A percentile compares a stretch with the other conserved stretches of the same genome.
Evolutionary conservation across 2,329 filamentous ascomycete genomes (phyloP).

Genomic region (Penicillium sp.): DNA sequence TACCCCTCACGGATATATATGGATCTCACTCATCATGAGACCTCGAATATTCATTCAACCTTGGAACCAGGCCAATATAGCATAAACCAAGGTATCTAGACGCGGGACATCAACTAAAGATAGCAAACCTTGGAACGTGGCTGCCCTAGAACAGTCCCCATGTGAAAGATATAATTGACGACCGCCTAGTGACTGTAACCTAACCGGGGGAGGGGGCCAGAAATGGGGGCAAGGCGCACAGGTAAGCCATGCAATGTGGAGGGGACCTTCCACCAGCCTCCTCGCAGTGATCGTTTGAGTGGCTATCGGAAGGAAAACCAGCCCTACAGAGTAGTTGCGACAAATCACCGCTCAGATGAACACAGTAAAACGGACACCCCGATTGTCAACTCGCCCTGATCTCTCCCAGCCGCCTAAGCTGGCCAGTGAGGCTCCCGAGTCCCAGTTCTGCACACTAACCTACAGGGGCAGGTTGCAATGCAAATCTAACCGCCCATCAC

Average conservation of each 20-base stretch:
- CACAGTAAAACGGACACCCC: conserved; percentile 7
- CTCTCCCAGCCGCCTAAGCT: conserved; percentile 2
- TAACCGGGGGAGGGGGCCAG: neutral
- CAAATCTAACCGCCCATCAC: conserved; percentile 20
- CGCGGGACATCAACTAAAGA: neutral
- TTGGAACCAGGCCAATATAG: neutral
- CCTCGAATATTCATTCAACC: neutral
- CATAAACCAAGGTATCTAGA: neutral
- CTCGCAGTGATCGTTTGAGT: neutral
- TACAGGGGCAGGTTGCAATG: conserved; percentile 15
- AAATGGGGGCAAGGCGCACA: neutral
- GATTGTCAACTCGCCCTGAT: conserved; percentile 1
- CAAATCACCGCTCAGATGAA: neutral
- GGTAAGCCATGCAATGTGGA: neutral
- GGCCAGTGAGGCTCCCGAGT: conserved; percentile 3
- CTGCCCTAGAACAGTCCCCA: neutral
- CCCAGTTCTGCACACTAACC: conserved; percentile 25
- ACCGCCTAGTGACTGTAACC: conserved; percentile 9
- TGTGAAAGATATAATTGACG: conserved; percentile 10
- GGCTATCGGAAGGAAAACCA: conserved; percentile 2
- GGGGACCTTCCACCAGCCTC: conserved; percentile 3
- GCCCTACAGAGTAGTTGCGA: conserved; percentile 1
- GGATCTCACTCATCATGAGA: neutral
- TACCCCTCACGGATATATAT: neutral
- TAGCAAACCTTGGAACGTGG: conserved; percentile 4